Evolutionary conservation across 1,139 yeast species (phyloP), one percentile per base, ranked within the genome.

Genomic region (Yarrowia galli): DNA sequence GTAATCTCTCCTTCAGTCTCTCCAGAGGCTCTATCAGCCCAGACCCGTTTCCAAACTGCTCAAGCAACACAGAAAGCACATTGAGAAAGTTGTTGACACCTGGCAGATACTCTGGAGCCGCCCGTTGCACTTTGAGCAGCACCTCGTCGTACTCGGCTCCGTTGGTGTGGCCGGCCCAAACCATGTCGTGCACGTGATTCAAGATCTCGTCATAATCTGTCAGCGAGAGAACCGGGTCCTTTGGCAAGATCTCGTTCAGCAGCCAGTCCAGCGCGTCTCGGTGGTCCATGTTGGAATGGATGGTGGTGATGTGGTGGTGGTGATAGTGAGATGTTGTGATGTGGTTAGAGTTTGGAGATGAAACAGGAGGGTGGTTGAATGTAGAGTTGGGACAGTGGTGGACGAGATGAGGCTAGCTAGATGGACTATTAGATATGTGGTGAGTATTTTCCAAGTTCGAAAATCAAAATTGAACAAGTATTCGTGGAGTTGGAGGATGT

Each of bases 251-350:
- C 23, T 60, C 54, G 43, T 60, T 46, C 23, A 60, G 54, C 42
- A 60, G 46, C 65, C 65, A 60, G 35, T 60, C 65, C 54, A 60
- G 54, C 16, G 65, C 23, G 35, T 60, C 65, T 22, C 35, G 23
- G 45, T 60, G 54, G 45, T 45, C 65, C 65, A 71, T 25, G 15
- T 20, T 53, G 22, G 43, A 3, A 15, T 13, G 25, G 4, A 25
- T 16, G 9, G 25, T 43, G 48, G 22, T 22, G 25, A 22, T 6
- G 28, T 43, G 28, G 45, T 42, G 22, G 12, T 18, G n/a, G 13
- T 16, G 56, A 25, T 48, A 9, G 32, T 28, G 9, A 36, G 42
- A 38, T 25, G 42, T 38, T n/a, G 42, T 38, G 42, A 38, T 38
- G 28, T 25, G 7, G 28, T 25, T 25, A 38, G 42, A 38, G 42